phyloP scores from a whole-genome alignment of 495 filamentous ascomycete species.

The Beverwykella pulmonaria region DNA sequence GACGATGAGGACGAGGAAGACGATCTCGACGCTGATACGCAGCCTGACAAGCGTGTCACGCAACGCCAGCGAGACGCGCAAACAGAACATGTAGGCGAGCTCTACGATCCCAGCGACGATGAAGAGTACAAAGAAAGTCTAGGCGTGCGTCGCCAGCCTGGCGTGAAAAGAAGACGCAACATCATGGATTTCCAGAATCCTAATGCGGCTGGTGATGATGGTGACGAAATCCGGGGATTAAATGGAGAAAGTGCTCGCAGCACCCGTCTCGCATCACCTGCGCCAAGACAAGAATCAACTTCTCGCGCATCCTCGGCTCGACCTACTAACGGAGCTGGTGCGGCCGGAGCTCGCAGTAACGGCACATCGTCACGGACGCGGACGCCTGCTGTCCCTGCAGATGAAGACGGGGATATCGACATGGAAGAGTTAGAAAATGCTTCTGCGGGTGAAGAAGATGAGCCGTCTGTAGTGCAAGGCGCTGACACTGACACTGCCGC shows the following conservation, averaged over 20 bases:
- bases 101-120: constrained; percentile 68
- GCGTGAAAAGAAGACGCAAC: constrained; percentile 59
- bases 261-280: constrained; percentile 12
- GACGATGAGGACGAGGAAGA: constrained; percentile 88
- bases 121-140: constrained; percentile 78
- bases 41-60: constrained; percentile 80
- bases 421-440: constrained; percentile 29
- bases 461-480: not conserved
- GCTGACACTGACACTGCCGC: not conserved
- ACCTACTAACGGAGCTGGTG: constrained; percentile 11
- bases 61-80: constrained; percentile 82
- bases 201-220: constrained; percentile 61
- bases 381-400: constrained; percentile 18
- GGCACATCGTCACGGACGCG: constrained; percentile 24
- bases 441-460: not conserved
- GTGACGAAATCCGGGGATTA: constrained; percentile 9
- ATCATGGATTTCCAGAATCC: constrained; percentile 73
- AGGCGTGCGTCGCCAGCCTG: constrained; percentile 67
- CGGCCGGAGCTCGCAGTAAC: constrained; percentile 16
- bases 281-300: constrained; percentile 12
- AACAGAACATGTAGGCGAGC: constrained; percentile 47
- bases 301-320: constrained; percentile 34
- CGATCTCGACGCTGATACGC: constrained; percentile 87
- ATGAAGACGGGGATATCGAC: constrained; percentile 38
- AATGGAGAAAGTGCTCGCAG: constrained; percentile 30